phyloP scores from a whole-genome alignment of 2,329 filamentous ascomycete genomes.

The Byssothecium circinans region DNA sequence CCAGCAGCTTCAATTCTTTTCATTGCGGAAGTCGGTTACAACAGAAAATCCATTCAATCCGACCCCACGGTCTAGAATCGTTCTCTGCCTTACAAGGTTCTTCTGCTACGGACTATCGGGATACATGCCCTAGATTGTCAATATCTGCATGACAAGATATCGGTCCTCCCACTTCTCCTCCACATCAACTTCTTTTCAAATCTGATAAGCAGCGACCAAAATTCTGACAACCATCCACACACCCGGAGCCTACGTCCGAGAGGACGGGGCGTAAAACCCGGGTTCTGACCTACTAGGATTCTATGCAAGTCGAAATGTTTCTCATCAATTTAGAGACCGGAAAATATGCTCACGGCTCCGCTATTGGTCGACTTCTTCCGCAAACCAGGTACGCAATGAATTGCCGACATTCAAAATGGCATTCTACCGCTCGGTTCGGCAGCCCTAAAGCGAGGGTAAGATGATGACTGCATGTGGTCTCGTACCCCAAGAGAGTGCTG shows the following conservation, averaged over 20 bases:
- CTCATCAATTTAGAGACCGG: slow-evolving; percentile 3
- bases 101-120: not conserved
- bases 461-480: slow-evolving; percentile 9
- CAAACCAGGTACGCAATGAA: slow-evolving; percentile 8
- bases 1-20: too few species aligned
- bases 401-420: slow-evolving; percentile 6
- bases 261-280: slow-evolving; percentile 6
- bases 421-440: slow-evolving; percentile 3
- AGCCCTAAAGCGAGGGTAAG: slow-evolving; percentile 15
- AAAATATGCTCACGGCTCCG: not conserved
- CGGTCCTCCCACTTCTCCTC: not conserved
- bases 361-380: slow-evolving; percentile 7
- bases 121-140: not conserved
- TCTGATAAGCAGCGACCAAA: not conserved
- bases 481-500: not conserved
- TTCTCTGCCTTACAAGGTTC: too few species aligned
- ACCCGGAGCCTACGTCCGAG: not conserved
- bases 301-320: not conserved
- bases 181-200: too few species aligned
- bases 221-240: not conserved
- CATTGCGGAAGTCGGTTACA: too few species aligned
- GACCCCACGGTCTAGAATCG: too few species aligned
- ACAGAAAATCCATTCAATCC: too few species aligned
- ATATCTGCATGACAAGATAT: not conserved
- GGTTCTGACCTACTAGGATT: not conserved